A percentile compares a stretch with the other conserved stretches of the same genome.
Evolutionary conservation across 495 filamentous ascomycete species (phyloP).

Genomic region (Neurospora sp.): DNA sequence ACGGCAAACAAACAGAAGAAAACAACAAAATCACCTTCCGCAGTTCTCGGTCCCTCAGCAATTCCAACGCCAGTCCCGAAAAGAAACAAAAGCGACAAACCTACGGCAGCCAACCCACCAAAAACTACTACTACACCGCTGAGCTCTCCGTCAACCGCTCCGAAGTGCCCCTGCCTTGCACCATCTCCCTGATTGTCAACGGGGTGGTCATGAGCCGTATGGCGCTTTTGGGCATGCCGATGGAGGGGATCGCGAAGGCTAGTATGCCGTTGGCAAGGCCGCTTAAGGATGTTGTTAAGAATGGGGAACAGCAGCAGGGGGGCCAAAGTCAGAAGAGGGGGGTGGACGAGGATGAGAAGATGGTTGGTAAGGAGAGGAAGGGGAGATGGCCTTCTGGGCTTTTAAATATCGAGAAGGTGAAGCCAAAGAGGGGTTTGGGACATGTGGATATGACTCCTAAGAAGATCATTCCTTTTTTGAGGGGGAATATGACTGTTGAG

Average conservation of each 20-base stretch:
- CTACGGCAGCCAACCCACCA: not conserved
- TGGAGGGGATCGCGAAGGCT: constrained; percentile 4
- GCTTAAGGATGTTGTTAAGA: not conserved
- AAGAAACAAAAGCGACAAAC: not conserved
- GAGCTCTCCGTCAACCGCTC: constrained; percentile 22
- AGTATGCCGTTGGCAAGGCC: constrained; percentile 6
- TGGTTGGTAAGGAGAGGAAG: not conserved
- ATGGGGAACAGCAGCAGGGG: not conserved
- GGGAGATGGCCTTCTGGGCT: not conserved
- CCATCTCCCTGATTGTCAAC: constrained; percentile 20
- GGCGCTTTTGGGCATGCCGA: constrained; percentile 13
- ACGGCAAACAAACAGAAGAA: not conserved
- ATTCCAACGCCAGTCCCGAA: not conserved
- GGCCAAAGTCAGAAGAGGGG: not conserved
- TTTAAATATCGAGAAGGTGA: not conserved
- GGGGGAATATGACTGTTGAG: constrained; percentile 9
- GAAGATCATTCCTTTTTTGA: constrained; percentile 9
- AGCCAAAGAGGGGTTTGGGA: not conserved
- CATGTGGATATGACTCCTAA: not conserved
- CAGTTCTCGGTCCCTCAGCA: not conserved
- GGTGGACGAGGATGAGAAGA: not conserved
- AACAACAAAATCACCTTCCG: not conserved
- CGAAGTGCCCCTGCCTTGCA: constrained; percentile 21
- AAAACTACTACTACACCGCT: constrained; percentile 20
- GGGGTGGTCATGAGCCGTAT: constrained; percentile 10